phyloP scores from a whole-genome alignment of 1,139 yeast genomes.

The Hemisphaericaspora xylanilytica region DNA sequence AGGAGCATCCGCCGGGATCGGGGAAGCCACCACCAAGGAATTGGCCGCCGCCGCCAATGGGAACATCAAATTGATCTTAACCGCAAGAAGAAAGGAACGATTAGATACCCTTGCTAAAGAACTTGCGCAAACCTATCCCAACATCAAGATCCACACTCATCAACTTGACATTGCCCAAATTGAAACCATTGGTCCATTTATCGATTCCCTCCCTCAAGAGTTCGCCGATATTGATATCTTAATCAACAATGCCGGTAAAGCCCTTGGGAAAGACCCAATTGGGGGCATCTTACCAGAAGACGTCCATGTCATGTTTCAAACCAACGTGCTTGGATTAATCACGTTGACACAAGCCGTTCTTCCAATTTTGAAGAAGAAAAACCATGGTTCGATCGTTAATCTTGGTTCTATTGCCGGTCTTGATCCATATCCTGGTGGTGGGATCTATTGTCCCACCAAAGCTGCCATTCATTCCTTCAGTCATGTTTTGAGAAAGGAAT shows the following conservation, averaged over 20 bases:
- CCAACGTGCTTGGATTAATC: conserved; percentile 43
- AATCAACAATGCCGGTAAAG: conserved; percentile 45
- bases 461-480: conserved; percentile 79
- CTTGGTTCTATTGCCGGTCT: conserved; percentile 87
- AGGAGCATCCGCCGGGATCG: conserved; percentile 73
- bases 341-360: conserved; percentile 38
- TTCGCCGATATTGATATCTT: conserved; percentile 40
- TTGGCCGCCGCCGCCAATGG: conserved; percentile 41
- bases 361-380: conserved; percentile 46
- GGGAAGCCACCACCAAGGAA: conserved; percentile 43
- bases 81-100: conserved; percentile 43
- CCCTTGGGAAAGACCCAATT: conserved; percentile 39
- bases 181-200: conserved; percentile 32
- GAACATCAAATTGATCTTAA: conserved; percentile 36
- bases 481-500: conserved; percentile 73
- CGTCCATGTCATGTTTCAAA: conserved; percentile 38
- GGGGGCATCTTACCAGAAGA: conserved; percentile 34
- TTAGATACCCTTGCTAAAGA: conserved; percentile 28
- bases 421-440: conserved; percentile 83
- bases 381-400: conserved; percentile 75
- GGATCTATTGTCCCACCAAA: conserved; percentile 86
- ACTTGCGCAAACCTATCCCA: conserved; percentile 25
- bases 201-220: conserved; percentile 30
- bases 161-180: conserved; percentile 38
- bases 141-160: conserved; percentile 26